Conservation (phyloP, 2,329 filamentous ascomycete species). For the Alternaria infectoria region DNA sequence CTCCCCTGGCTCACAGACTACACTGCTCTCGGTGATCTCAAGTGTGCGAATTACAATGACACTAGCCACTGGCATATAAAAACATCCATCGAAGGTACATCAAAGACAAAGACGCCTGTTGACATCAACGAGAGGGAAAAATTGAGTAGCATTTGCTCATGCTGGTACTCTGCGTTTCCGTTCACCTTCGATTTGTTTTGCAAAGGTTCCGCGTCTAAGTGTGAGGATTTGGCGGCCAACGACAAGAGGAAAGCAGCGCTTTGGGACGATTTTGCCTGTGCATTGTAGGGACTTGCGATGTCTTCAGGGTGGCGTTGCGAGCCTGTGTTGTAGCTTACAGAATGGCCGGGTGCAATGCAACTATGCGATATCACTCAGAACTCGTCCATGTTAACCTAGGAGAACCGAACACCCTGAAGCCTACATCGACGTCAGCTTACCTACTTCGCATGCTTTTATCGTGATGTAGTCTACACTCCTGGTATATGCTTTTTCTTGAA, state of each 20-base stretch:
- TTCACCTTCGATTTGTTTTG: not conserved
- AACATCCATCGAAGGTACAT: not conserved
- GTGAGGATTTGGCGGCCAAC: not conserved
- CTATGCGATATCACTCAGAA: not conserved
- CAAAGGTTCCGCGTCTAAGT: not conserved
- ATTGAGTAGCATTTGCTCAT: not conserved
- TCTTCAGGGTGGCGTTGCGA: not conserved
- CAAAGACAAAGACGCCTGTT: not conserved
- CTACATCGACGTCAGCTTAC: not conserved
- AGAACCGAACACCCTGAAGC: not conserved
- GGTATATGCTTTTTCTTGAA: not conserved
- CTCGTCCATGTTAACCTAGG: not conserved
- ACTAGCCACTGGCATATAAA: fast-evolving
- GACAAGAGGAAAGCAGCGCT: not conserved
- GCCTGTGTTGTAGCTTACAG: not conserved
- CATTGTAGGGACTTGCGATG: not conserved
- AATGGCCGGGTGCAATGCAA: not conserved
- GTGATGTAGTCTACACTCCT: not conserved
- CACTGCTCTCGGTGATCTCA: not conserved
- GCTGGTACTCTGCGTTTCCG: not conserved
- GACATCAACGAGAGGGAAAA: not conserved
- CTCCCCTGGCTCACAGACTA: not conserved
- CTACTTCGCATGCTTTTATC: not conserved
- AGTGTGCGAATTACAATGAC: not conserved
- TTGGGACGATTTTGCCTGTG: not conserved